Evolutionary conservation across 306 rosid species (phyloP), one percentile per base, ranked within the genome.

Genomic region (Vigna reflexopilosa): DNA sequence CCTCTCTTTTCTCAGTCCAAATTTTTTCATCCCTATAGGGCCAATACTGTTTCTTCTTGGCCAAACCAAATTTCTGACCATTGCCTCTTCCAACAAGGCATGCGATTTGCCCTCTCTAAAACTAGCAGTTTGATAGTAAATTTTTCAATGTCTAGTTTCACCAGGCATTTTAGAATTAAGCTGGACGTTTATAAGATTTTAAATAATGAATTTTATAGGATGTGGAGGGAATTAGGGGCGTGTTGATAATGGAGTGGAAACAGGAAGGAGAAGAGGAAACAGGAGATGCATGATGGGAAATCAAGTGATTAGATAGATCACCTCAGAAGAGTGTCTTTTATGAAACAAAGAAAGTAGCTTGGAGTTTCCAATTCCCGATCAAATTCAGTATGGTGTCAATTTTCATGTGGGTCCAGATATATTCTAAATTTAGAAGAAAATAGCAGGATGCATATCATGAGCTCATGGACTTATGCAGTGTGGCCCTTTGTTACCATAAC

Each of bases 401-500:
- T 50, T 47, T 34, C 11, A 61, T 68, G 75, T 85, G 83, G 81
- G 83, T 77, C 83, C 80, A 6, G 28, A 68, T 13, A 77, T 73
- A 54, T 85, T 68, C 83, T 70, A 73, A 73, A 54, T 68, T 70
- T 54, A 47, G 71, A 68, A 73, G 78, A 47, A 9, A 63, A 67
- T 62, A 67, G 49, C 51, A 14, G 26, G 40, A 77, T 5, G 77
- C 70, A 58, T 40, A 80, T 72, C 34, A 47, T 64, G 20, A 30
- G 42, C 51, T 79, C 24, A 12, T 73, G 65, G 69, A 68, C 28
- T 56, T 69, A 50, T 59, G 32, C 1, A 71, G 67, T 36, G 76
- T 81, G 87, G 77, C 48, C 85, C 77, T 83, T 58, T 77, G 54
- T 70, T 66, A 71, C 67, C 8, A 56, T 26, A 78, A 40, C 73